These are phyloP conservation scores for Aureobasidium sp. DNA, from an alignment of 2,329 filamentous ascomycete genomes.

Conservation along the genomic window DNA sequence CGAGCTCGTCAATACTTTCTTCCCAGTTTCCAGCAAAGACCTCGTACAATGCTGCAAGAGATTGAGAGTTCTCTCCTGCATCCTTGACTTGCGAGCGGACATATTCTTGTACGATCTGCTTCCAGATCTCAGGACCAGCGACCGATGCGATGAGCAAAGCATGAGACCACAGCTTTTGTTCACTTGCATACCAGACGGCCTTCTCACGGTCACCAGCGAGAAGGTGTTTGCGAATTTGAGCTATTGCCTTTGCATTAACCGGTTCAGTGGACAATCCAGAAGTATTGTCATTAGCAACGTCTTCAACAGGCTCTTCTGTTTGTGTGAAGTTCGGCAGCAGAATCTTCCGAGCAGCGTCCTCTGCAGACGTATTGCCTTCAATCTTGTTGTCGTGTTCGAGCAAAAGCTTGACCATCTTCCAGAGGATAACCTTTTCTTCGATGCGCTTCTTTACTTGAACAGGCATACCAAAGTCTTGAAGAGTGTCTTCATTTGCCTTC, in stretches of 20 bases:
- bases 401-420: constrained; percentile 75
- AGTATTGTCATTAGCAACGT: constrained; percentile 14
- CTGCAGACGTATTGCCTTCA: constrained; percentile 62
- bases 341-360: constrained; percentile 66
- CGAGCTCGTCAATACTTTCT: constrained; percentile 91
- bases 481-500: constrained; percentile 36
- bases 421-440: constrained; percentile 73
- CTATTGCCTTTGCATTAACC: constrained; percentile 59
- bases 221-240: constrained; percentile 64
- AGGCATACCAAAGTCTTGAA: constrained; percentile 43
- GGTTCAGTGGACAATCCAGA: constrained; percentile 48
- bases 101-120: constrained; percentile 90
- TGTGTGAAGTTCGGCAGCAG: constrained; percentile 51
- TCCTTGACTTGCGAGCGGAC: constrained; percentile 90
- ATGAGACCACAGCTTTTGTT: constrained; percentile 92
- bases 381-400: constrained; percentile 79
- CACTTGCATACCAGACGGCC: constrained; percentile 86
- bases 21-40: constrained; percentile 89
- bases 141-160: constrained; percentile 86
- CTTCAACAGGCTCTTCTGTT: constrained; percentile 23
- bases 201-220: constrained; percentile 78
- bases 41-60: constrained; percentile 84
- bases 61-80: constrained; percentile 69
- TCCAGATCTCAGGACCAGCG: constrained; percentile 66
- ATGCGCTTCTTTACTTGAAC: constrained; percentile 60